These are phyloP conservation scores for Cyclotella baltica DNA, from an alignment of 108 stramenopile species.

Conservation along the genomic window DNA sequence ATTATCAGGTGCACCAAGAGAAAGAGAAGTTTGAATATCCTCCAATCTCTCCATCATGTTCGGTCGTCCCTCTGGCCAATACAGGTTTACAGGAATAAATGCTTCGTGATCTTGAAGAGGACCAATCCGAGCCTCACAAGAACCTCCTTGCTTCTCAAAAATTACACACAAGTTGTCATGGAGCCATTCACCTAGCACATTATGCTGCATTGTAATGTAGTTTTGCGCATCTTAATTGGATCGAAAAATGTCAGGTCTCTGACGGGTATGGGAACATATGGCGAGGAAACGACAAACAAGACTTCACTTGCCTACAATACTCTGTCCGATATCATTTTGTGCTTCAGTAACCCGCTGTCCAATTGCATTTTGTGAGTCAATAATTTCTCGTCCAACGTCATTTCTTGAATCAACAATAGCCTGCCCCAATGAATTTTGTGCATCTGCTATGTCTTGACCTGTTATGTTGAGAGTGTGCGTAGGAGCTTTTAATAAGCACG, in stretches of 20 bases:
- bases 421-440: too few relatives aligned
- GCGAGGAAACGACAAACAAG: too few relatives aligned
- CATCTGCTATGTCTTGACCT: too few relatives aligned
- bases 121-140: not conserved
- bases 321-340: not conserved
- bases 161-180: not conserved
- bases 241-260: too few relatives aligned
- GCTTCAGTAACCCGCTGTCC: too few relatives aligned
- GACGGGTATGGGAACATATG: too few relatives aligned
- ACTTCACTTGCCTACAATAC: too few relatives aligned
- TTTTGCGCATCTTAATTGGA: not conserved
- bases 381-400: too few relatives aligned
- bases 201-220: slow-evolving; percentile 6
- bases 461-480: too few relatives aligned
- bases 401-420: too few relatives aligned
- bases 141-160: not conserved
- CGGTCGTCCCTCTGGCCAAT: slow-evolving; percentile 1
- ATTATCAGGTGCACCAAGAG: not conserved
- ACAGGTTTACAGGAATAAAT: not conserved
- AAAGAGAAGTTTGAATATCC: not conserved
- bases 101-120: slow-evolving; percentile 1
- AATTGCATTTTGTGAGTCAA: too few relatives aligned
- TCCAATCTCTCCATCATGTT: not conserved
- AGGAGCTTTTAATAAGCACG: too few relatives aligned
- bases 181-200: slow-evolving; percentile 6